Base-by-base conservation (phyloP, 164 flowering plant genomes). In the Magnolia sinica region DNA sequence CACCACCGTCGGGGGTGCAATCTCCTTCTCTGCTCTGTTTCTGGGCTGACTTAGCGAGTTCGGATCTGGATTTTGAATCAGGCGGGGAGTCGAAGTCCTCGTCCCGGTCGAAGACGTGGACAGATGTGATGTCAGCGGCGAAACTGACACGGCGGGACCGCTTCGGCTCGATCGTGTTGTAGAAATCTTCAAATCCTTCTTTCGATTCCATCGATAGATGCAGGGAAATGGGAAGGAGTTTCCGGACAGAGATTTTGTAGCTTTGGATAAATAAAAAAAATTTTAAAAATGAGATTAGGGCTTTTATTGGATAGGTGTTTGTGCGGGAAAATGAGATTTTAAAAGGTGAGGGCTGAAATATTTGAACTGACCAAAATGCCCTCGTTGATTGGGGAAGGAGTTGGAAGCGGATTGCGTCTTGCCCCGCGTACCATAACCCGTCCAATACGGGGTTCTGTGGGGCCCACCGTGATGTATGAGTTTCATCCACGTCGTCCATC, bases 131-230 rank as follows among this genome's bases (percentile, higher is more conserved):
- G 73, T 96, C 97, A 6, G 95, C 71, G 13, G 77, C 99, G 82
- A 96, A 96, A 87, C 99, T 96, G 69, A 96, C 99, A 3, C 98
- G 88, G 68, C 99, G 82, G 22, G 86, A 66, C 61, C 94, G 86
- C 84, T 90, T 92, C 82, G 79, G 89, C 8, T 84, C 86, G 3
- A 76, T 76, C 13, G 80, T 79, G 81, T 73, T 76, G 76, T 81
- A 73, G 49, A 75, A 70, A 37, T 82, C 83, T 67, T 80, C 86
- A 16, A 11, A 55, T 4, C 66, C 31, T n/a, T 80, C 79, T 51
- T 71, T 74, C 27, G 75, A 31, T 22, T 76, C 83, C 81, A 76
- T 76, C 22, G 77, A 20, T n/a, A n/a, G 20, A 50, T n/a, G 75
- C 14, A 31, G 16, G 19, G 52, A 8, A 13, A 27, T 68, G 61